Base-by-base conservation (phyloP, 805 yeast species). In the Candida tammaniensis region DNA sequence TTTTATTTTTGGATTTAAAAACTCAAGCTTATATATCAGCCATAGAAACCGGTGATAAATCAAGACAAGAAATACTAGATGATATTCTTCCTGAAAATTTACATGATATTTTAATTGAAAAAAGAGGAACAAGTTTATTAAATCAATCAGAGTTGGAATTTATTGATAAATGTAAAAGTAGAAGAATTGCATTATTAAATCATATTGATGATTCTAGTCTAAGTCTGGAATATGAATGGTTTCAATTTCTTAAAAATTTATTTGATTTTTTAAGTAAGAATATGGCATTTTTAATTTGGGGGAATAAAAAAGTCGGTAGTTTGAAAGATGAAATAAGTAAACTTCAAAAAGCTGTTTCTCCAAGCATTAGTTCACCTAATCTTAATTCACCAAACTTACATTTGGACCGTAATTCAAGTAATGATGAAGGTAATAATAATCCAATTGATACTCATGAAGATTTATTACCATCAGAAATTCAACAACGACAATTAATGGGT, bases 11-110 rank as follows among this genome's bases (percentile, higher is more conserved):
- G 24, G 97, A 93, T 47, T 70, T 93, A 54, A 93, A 93, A 55
- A 93, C 98, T 0, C 98, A 93, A 58, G 96, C 96, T 0, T 93
- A 79, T 52, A 88, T 93, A 14, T 82, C 96, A 1, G 96, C 95
- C 0, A 58, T 89, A 40, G 86, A 82, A 50, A 70, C 80, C 1
- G 72, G 71, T 8, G 76, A 78, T 35, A 66, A 83, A 44, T 64
- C 83, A 1, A 72, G 76, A 42, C 72, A 71, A 37, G 89, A 82
- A 27, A 74, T 86, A 8, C 63, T 89, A 44, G 78, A 83, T 34
- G 86, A 80, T 47, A 72, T 89, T 29, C 84, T 91, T 47, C 94
- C 97, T 0, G 58, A 58, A 4, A 70, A 79, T 45, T 48, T 88
- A 48, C 79, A 76, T 27, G 72, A 71, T 27, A 54, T 75, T 2